These are phyloP conservation scores for Lathyrus oleraceus DNA, from an alignment of 306 rosid species.

Conservation along the genomic window DNA sequence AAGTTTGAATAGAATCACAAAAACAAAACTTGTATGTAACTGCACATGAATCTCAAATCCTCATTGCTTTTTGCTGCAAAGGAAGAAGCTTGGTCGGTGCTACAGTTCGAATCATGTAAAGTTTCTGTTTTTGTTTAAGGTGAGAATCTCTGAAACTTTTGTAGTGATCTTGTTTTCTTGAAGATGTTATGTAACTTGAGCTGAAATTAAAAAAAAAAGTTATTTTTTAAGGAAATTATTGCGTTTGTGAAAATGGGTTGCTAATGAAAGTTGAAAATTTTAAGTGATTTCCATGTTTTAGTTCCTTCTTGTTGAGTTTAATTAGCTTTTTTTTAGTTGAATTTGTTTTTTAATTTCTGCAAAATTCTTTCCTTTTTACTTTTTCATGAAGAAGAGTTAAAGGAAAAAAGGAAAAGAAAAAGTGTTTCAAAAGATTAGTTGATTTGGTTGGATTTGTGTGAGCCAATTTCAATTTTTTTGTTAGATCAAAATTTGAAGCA, in stretches of 20 bases:
- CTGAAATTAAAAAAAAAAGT: neutral
- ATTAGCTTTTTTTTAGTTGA: neutral
- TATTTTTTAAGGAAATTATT: neutral
- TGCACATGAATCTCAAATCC: constrained; percentile 8
- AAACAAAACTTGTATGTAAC: constrained; percentile 16
- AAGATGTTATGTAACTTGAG: constrained; percentile 19
- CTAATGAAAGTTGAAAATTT: constrained; percentile 28
- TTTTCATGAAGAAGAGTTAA: neutral
- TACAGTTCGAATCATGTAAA: constrained; percentile 10
- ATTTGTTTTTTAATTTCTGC: neutral
- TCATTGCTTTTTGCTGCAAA: constrained; percentile 1
- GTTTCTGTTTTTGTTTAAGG: constrained; percentile 7
- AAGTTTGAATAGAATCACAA: constrained; percentile 27
- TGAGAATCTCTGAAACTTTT: constrained; percentile 27
- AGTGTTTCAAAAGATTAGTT: constrained; percentile 25
- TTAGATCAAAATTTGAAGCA: constrained; percentile 25
- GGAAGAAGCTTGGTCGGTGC: constrained; percentile 5
- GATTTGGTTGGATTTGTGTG: neutral
- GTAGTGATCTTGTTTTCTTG: constrained; percentile 26
- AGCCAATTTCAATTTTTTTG: neutral
- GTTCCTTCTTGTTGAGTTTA: constrained; percentile 25
- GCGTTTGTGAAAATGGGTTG: constrained; percentile 28
- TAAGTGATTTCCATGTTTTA: constrained; percentile 1
- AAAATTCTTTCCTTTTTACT: neutral
- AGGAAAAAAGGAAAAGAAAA: neutral